These are phyloP conservation scores for Quambalaria eucalypti DNA, from an alignment of 1,284 basidiomycete species.

Conservation along the genomic window DNA sequence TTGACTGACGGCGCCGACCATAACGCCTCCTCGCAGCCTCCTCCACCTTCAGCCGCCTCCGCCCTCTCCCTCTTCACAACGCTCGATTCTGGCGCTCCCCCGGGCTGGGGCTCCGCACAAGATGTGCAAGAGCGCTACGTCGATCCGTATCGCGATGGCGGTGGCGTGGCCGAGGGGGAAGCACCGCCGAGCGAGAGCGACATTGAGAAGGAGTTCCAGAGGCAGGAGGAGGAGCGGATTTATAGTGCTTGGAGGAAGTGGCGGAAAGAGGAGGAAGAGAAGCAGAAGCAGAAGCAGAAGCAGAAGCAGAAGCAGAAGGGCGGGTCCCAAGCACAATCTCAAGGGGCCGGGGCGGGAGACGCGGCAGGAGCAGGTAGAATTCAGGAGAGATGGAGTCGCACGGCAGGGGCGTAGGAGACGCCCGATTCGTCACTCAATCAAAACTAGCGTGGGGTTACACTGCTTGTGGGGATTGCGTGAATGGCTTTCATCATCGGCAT, in stretches of 20 bases:
- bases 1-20: too few relatives aligned
- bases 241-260: background rate
- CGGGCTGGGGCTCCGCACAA: slow-evolving; percentile 29
- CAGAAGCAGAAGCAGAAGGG: too few relatives aligned
- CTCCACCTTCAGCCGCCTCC: slow-evolving; percentile 14
- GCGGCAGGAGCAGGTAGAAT: too few relatives aligned
- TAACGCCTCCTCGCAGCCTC: slow-evolving; percentile 13
- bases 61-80: slow-evolving; percentile 29
- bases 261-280: background rate
- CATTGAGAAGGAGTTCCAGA: background rate
- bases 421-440: too few relatives aligned
- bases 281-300: background rate
- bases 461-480: too few relatives aligned
- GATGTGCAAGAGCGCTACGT: slow-evolving; percentile 40
- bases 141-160: slow-evolving; percentile 4
- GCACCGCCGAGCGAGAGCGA: background rate
- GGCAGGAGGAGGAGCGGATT: background rate
- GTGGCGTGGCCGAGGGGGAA: background rate
- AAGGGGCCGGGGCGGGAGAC: too few relatives aligned
- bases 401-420: too few relatives aligned
- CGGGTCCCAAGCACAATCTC: too few relatives aligned
- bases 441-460: too few relatives aligned
- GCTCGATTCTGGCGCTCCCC: slow-evolving; percentile 24
- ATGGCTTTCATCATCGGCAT: too few relatives aligned
- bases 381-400: too few relatives aligned